Evolutionary conservation across 2,329 filamentous ascomycete genomes (phyloP), one percentile per base, ranked within the genome.

Genomic region (Aspergillus aculeatinus): DNA sequence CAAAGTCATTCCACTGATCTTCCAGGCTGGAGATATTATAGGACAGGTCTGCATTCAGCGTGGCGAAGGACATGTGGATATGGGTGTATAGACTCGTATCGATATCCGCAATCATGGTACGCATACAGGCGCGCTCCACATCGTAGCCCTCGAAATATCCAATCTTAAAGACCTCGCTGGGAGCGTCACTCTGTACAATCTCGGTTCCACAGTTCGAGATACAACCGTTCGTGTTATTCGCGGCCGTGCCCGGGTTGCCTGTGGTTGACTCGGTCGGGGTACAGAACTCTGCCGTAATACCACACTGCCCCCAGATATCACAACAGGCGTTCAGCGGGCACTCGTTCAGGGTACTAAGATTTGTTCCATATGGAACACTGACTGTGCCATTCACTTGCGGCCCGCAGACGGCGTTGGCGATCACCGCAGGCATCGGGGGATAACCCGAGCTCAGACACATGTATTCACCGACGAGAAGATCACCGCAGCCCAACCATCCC

Each of bases 251-350:
- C 1, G 77, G 79, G 27, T 29, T 66, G 2, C 75, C 76, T 1
- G 69, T 76, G 23, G 57, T 51, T 3, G 56, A 59, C 16, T 57
- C 48, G 2, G 65, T 62, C 29, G 69, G 58, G 16, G 65, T 70
- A 66, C 81, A 84, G 63, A 81, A 82, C 14, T 79, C 79, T 1
- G 64, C 62, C 0, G 77, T 79, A 1, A 73, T 73, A 5, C 81
- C 81, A 25, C 81, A 83, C 51, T 79, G 72, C 0, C 81, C 81
- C 70, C 77, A 80, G 44, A 72, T 68, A 58, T 78, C 72, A 63
- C 79, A 80, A 64, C 78, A 80, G 2, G 74, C 76, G 49, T 79
- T 79, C 4, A 79, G 66, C 6, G 74, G 76, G 60, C 82, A 84
- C 0, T 75, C 78, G 60, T 83, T 84, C 9, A 84, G 65, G 5